These are phyloP conservation scores for Fragaria nilgerrensis DNA, from an alignment of 306 rosid species.

Conservation along the genomic window DNA sequence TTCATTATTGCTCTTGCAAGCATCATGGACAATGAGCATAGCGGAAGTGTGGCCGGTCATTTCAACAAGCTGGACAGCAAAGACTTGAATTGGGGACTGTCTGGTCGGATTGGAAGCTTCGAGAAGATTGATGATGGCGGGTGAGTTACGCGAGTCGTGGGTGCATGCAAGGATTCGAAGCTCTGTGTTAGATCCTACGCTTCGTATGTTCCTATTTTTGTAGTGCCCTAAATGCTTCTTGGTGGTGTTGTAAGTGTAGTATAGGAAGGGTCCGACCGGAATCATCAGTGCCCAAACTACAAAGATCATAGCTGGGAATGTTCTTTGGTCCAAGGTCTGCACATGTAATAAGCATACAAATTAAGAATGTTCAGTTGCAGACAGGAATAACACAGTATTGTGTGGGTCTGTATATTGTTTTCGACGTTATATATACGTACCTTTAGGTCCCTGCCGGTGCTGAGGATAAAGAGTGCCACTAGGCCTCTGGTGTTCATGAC, in stretches of 20 bases:
- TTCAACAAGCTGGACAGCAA: slow-evolving; percentile 45
- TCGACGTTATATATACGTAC: not conserved
- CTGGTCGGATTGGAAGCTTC: slow-evolving; percentile 35
- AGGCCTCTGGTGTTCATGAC: slow-evolving; percentile 48
- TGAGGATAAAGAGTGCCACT: slow-evolving; percentile 29
- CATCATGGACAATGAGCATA: slow-evolving; percentile 46
- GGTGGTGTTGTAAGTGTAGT: slow-evolving; percentile 22
- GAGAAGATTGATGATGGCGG: slow-evolving; percentile 36
- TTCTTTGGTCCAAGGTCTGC: slow-evolving; percentile 35
- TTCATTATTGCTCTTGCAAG: slow-evolving; percentile 17
- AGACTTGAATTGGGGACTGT: slow-evolving; percentile 32
- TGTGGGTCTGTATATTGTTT: too few relatives aligned
- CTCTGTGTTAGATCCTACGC: slow-evolving; percentile 28
- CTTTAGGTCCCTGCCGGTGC: slow-evolving; percentile 27
- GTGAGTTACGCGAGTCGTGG: slow-evolving; percentile 31
- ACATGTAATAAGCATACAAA: not conserved
- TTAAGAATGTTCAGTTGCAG: not conserved
- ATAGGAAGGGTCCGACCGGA: slow-evolving; percentile 33
- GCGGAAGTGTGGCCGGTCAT: slow-evolving; percentile 37
- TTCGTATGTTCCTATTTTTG: slow-evolving; percentile 34
- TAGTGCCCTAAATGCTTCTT: not conserved
- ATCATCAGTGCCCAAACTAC: slow-evolving; percentile 32
- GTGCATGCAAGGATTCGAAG: slow-evolving; percentile 41
- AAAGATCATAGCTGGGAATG: slow-evolving; percentile 28
- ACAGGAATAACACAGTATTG: not conserved